Base-by-base conservation (phyloP, 495 filamentous ascomycete genomes). In the Polyplosphaeria fusca region DNA sequence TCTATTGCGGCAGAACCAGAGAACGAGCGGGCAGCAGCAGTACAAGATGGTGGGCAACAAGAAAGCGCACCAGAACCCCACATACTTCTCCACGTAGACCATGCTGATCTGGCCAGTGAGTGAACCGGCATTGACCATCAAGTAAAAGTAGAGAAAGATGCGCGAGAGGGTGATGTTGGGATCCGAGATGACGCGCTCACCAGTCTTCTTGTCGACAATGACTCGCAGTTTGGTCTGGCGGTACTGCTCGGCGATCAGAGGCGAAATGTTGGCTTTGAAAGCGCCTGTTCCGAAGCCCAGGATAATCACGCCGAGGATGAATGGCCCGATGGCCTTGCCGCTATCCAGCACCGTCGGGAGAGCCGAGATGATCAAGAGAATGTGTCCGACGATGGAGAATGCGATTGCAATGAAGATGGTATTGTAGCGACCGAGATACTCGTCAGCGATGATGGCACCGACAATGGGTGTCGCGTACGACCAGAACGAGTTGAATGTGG, bases 41-140 rank as follows among this genome's bases (percentile, higher is more conserved):
- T 88, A 77, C 66, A 65, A 48, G 42, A 67, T 62, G 1, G 64
- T 69, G 0, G 67, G 64, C 13, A 69, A 49, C 22, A 69, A 45
- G 63, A 70, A 90, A 0, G 85, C 75, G 19, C 87, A 75, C 79
- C 82, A 91, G 73, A 89, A 91, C n/a, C 87, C 87, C 48, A 89
- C 82, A 47, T 87, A 87, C 57, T 84, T 79, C 71, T 88, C 86
- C 3, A 81, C 80, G 60, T 87, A 87, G 18, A 83, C 82, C 82
- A 86, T 81, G 41, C 63, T 63, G 18, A 81, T 72, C 43, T 74
- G 71, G 3, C 78, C 84, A 16, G 76, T 41, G 11, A 87, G 66
- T 1, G 82, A 73, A 28, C 85, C 85, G 27, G 85, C 66, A 64
- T 88, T 88, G 76, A 91, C 83, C 69, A 86, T 83, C 40, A 84